Evolutionary conservation across 2,329 filamentous ascomycete species (phyloP), one percentile per base, ranked within the genome.

Genomic region (Biscogniauxia sp.): DNA sequence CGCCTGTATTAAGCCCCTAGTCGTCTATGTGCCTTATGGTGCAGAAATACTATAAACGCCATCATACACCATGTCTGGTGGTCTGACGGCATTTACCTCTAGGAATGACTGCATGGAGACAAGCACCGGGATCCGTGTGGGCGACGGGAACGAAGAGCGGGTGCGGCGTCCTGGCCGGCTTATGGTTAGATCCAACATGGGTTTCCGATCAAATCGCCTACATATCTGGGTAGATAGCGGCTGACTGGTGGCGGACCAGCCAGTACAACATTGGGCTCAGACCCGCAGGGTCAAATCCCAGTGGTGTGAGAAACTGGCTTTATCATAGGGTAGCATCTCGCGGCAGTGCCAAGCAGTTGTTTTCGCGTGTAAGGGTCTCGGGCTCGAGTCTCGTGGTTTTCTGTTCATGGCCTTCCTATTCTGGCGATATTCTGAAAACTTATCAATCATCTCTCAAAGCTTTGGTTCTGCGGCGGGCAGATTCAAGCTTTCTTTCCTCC

Each of bases 361-460:
- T 61, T 52, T 66, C 41, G 57, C 55, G 54, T 57, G 58, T 59
- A 57, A 58, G 63, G 37, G 19, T 61, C 53, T 63, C 61, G 60
- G 64, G 60, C 59, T 57, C 56, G 50, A 58, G 63, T 69, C 69
- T 56, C 68, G 67, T 70, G 67, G 62, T 67, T 63, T 58, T 32
- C 53, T 49, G 61, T 57, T 55, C 58, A 59, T 68, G 64, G 67
- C 69, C 67, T 71, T 68, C 69, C 69, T 63, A 57, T 65, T 70
- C 51, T 6, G 62, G 68, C 56, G 67, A 62, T 62, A 65, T 53
- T 49, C 53, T 57, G 56, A 58, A 54, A 60, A 51, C 60, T 54
- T 61, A 61, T 60, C 53, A 60, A 53, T 59, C 61, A 51, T 59
- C 52, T 61, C 59, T 59, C 49, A 60, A 51, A 57, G 32, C 65